Evolutionary conservation across 106 monocot species (phyloP).

Genomic region (Dendrobium catenatum): DNA sequence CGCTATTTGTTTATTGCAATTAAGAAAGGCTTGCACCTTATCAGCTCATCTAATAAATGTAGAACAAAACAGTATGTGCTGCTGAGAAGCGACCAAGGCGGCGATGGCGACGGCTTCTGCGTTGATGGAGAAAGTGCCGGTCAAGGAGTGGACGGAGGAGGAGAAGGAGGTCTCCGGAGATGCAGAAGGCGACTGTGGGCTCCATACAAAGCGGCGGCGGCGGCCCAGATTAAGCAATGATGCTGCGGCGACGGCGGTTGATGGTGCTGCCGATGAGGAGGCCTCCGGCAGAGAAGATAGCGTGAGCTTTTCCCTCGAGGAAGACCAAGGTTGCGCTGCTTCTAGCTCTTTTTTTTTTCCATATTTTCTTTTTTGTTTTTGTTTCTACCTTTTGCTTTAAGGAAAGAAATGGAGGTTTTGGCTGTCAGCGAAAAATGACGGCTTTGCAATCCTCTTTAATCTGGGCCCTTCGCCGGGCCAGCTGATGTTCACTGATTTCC

Average conservation of each 20-base stretch:
- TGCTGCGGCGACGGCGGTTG: background rate
- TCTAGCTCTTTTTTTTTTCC: background rate
- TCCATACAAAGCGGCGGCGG: constrained; percentile 14
- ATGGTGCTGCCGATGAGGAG: background rate
- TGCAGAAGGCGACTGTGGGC: constrained; percentile 5
- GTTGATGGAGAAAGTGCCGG: constrained; percentile 3
- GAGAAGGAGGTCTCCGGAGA: constrained; percentile 4
- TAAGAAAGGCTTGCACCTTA: too few species aligned
- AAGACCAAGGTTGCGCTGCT: constrained; percentile 18
- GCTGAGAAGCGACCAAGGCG: background rate
- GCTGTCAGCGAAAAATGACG: background rate
- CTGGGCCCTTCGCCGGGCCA: background rate
- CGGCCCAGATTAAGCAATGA: background rate
- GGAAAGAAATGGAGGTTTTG: background rate
- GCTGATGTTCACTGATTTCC: background rate
- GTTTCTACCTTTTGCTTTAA: background rate
- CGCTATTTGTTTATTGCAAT: too few species aligned
- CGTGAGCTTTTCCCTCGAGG: constrained; percentile 15
- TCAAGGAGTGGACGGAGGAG: constrained; percentile 4
- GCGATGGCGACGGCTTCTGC: background rate
- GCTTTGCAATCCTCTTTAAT: background rate
- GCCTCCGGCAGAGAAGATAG: background rate
- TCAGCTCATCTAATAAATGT: too few species aligned
- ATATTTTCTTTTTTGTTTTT: background rate
- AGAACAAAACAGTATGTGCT: too few species aligned